Conservation (phyloP, 2,329 filamentous ascomycete species). For the Penicillium sp. region DNA sequence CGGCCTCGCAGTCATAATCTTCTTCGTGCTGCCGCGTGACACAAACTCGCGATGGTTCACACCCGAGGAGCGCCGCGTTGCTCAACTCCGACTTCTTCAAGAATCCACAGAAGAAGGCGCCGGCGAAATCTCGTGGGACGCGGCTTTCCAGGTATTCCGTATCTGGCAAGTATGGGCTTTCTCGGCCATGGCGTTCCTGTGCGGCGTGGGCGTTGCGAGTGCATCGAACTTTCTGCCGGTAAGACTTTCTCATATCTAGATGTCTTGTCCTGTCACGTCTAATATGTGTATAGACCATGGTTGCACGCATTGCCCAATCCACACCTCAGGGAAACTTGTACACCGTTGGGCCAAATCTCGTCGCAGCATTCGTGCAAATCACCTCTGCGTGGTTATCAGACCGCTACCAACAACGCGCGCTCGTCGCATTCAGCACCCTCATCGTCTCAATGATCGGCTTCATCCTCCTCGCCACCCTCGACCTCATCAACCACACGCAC, state of each 20-base stretch:
- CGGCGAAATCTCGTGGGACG: slow-evolving; percentile 7
- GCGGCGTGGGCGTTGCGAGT: slow-evolving; percentile 9
- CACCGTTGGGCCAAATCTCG: slow-evolving; percentile 48
- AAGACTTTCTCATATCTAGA: neutral
- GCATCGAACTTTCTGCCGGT: slow-evolving; percentile 11
- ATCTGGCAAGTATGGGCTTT: slow-evolving; percentile 10
- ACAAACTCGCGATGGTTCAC: slow-evolving; percentile 38
- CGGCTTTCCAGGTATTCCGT: neutral
- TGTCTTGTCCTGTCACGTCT: slow-evolving; percentile 12
- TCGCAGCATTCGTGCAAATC: slow-evolving; percentile 40
- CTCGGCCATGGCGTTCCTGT: slow-evolving; percentile 6
- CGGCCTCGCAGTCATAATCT: slow-evolving; percentile 27
- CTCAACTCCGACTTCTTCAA: neutral
- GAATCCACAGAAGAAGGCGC: slow-evolving; percentile 1
- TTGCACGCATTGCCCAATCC: slow-evolving; percentile 42
- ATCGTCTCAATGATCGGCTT: slow-evolving; percentile 9
- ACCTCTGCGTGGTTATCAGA: slow-evolving; percentile 6
- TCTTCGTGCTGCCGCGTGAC: slow-evolving; percentile 28
- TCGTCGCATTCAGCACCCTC: slow-evolving; percentile 1
- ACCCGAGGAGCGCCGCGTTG: slow-evolving; percentile 22
- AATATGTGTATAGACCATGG: slow-evolving; percentile 26
- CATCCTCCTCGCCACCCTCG: slow-evolving; percentile 5
- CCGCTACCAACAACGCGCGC: slow-evolving; percentile 9
- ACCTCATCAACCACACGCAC: slow-evolving; percentile 5
- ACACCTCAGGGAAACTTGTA: slow-evolving; percentile 47